Percentiles rank a stretch among this genome's conserved stretches.
phyloP scores from a whole-genome alignment of 257 asterid species.

The Leptodermis oblonga region DNA sequence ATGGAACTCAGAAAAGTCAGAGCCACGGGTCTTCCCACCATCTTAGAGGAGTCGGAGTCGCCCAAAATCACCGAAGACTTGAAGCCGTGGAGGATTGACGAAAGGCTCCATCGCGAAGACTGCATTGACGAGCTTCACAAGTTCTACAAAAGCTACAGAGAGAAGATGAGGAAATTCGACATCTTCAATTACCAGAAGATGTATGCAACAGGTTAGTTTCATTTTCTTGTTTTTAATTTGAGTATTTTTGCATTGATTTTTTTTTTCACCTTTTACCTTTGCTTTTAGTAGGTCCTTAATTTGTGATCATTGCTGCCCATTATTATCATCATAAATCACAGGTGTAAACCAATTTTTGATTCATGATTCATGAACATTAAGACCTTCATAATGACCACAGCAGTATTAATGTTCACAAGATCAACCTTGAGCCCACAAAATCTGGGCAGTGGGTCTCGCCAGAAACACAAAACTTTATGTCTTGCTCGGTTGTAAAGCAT shows the following conservation, averaged over 20 bases:
- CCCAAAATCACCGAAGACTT: slow-evolving; percentile 64
- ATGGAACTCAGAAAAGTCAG: slow-evolving; percentile 77
- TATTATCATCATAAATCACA: slow-evolving; percentile 9
- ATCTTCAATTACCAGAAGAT: slow-evolving; percentile 96
- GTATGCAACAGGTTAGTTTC: slow-evolving; percentile 90
- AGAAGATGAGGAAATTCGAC: slow-evolving; percentile 83
- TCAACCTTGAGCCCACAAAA: slow-evolving; percentile 59
- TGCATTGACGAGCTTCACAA: slow-evolving; percentile 80
- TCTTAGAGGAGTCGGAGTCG: slow-evolving; percentile 78
- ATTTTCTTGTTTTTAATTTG: background rate
- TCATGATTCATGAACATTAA: slow-evolving; percentile 1
- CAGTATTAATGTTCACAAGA: slow-evolving; percentile 12
- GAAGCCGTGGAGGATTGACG: slow-evolving; percentile 94
- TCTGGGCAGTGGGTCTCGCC: slow-evolving; percentile 32
- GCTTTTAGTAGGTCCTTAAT: slow-evolving; percentile 1
- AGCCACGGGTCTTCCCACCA: slow-evolving; percentile 92
- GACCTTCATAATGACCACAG: background rate
- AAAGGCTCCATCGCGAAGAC: slow-evolving; percentile 52
- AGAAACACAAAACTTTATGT: slow-evolving; percentile 29
- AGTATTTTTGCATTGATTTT: background rate
- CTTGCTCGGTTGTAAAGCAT: slow-evolving; percentile 27
- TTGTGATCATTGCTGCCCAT: slow-evolving; percentile 8
- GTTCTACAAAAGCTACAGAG: slow-evolving; percentile 74
- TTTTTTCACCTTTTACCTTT: background rate
- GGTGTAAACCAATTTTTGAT: background rate